phyloP scores from a whole-genome alignment of 441 rosid genomes.

The Jatropha multifida region DNA sequence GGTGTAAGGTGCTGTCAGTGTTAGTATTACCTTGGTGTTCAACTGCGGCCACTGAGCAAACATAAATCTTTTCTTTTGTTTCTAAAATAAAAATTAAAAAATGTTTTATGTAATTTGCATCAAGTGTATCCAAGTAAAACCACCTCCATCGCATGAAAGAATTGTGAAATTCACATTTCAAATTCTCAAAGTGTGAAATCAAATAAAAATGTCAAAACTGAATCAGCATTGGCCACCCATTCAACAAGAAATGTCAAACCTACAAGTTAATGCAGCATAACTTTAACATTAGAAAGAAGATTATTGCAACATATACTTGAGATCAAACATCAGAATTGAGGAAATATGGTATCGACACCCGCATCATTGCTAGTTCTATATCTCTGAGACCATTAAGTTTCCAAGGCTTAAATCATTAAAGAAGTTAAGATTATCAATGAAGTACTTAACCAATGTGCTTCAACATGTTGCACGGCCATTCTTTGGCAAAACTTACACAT shows the following conservation, averaged over 20 bases:
- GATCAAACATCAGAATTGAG: neutral
- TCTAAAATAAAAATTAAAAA: neutral
- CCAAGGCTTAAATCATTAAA: neutral
- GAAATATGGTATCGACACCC: neutral
- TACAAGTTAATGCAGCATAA: neutral
- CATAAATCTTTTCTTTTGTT: neutral
- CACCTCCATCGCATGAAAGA: neutral
- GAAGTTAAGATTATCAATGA: neutral
- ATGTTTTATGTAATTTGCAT: neutral
- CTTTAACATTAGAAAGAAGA: neutral
- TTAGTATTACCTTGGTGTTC: neutral
- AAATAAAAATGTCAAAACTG: neutral
- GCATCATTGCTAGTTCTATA: neutral
- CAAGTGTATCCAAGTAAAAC: neutral
- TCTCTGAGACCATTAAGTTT: neutral
- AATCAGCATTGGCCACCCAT: neutral
- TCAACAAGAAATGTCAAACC: slow-evolving; percentile 1
- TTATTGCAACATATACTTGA: neutral
- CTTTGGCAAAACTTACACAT: neutral
- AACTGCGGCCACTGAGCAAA: neutral
- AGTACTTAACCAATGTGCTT: neutral
- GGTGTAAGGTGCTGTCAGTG: neutral
- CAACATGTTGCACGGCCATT: neutral
- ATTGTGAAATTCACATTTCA: neutral
- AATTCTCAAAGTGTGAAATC: neutral